Base-by-base conservation (phyloP, 768 basidiomycete species). In the Austroboletus festivus region DNA sequence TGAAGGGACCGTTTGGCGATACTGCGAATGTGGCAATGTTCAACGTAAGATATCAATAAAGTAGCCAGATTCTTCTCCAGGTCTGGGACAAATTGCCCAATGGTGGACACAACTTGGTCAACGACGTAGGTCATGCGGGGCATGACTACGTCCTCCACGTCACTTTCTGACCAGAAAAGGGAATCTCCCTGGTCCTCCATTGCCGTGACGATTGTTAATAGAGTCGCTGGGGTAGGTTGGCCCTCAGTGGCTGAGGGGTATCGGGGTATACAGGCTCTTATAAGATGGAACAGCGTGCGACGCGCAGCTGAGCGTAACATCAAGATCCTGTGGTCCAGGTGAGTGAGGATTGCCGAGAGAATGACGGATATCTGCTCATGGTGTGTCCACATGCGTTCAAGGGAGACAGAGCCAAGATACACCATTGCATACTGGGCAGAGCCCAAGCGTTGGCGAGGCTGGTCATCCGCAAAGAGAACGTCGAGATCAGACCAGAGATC, bases 1-100 rank as follows among this genome's bases (percentile, higher is more conserved):
- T 96, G 93, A 50, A 96, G 73, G 10, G 93, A 94, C 26, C 93
- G 80, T 69, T 89, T 90, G 3, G 94, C 92, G 18, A 84, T 82
- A 33, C 83, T 82, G 40, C 91, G 82, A 52, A 92, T 90, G 15
- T 89, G 86, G 59, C 92, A 95, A 2, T 85, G 76, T 12, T 91
- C 93, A 4, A 90, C 86, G 85, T 94, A 96, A 23, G 75, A 70
- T 48, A 96, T 69, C 10, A 89, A 87, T 24, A 93, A 55, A 3
- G 83, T 83, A 6, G 89, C 91, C 84, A 94, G 92, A 38, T 79
- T 74, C 46, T 85, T 80, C 31, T 81, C 72, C 24, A 95, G 68
- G n/a, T 75, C 72, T 9, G 86, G 81, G 42, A 81, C 80, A 15
- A 89, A 71, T 18, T 87, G 87, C 40, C 80, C 76, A 31, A 96